Evolutionary conservation across 768 basidiomycete species (phyloP).

Genomic region (Leucosporidium yakuticum): DNA sequence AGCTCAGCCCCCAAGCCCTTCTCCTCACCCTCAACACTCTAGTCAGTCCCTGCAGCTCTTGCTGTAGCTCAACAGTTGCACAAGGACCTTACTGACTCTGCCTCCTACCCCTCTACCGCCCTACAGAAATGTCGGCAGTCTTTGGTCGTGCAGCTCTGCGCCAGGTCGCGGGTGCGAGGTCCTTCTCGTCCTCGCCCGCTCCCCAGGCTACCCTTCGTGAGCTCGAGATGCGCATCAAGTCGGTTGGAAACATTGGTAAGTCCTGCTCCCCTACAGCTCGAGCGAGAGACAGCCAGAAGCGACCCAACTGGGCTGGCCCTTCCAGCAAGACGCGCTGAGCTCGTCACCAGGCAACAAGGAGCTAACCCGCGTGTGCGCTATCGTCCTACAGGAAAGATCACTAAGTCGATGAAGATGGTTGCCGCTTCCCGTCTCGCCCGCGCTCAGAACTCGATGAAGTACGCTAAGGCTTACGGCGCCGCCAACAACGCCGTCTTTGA

Average conservation of each 20-base stretch:
- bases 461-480: slow-evolving; percentile 84
- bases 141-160: too few relatives aligned
- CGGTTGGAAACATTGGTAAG: slow-evolving; percentile 63
- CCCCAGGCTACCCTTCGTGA: slow-evolving; percentile 80
- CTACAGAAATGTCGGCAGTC: too few relatives aligned
- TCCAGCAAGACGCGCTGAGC: slow-evolving; percentile 8
- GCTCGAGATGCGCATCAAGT: slow-evolving; percentile 81
- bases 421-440: slow-evolving; percentile 94
- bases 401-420: slow-evolving; percentile 80
- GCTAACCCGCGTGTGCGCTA: background rate
- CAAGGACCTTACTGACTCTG: too few relatives aligned
- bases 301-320: too few relatives aligned
- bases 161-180: too few relatives aligned
- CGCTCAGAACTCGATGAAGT: slow-evolving; percentile 86
- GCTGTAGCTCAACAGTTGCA: too few relatives aligned
- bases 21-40: too few relatives aligned
- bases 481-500: slow-evolving; percentile 71
- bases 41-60: too few relatives aligned
- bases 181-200: slow-evolving; percentile 35
- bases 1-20: too few relatives aligned
- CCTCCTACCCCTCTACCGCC: too few relatives aligned
- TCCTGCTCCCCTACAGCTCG: background rate
- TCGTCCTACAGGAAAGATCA: slow-evolving; percentile 85
- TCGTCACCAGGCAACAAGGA: background rate
- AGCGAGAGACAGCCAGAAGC: background rate